Base-by-base conservation (phyloP, 2,329 filamentous ascomycete genomes). In the Coniochaeta prunicola region DNA sequence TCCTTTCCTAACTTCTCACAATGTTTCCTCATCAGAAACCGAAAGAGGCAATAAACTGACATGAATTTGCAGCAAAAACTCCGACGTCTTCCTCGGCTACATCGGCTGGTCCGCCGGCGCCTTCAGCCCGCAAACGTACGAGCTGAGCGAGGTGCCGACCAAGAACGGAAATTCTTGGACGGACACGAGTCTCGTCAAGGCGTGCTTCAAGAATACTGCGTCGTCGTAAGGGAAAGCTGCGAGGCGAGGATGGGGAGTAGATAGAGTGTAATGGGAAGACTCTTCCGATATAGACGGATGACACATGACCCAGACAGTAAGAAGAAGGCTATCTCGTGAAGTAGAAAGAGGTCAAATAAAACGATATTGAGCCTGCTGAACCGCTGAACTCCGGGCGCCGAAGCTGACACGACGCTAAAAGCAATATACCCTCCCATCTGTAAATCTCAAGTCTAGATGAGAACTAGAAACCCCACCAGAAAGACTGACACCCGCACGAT, bases 101-200 rank as follows among this genome's bases (percentile, higher is more conserved):
- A 64, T 67, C 31, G 65, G 61, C 53, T 71, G 69, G 69, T 63
- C 63, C 0, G 68, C 69, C 7, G 69, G 69, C 9, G 58, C 58
- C 8, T 70, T 71, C 59, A 62, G 59, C 53, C 50, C 62, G 8
- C 28, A 45, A 30, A 61, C 61, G 8, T 71, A 71, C 53, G 60
- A 67, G 40, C 64, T 71, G 26, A 63, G 63, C 50, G 63, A 68
- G 66, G 67, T 66, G 19, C 68, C 69, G 3, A 65, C 60, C 24
- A 63, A 64, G 61, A 65, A 64, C n/a, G 67, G 67, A 12, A 65
- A 61, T 50, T 50, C 58, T 28, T 65, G 64, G 64, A 58, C 60
- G 3, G 63, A 66, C 53, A 62, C 57, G 2, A 30, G 61, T 19
- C 58, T 66, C 15, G 64, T 64, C 5, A 66, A 64, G 60, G 61